phyloP scores from a whole-genome alignment of 306 rosid genomes.

The Astragalus glycyphyllos region DNA sequence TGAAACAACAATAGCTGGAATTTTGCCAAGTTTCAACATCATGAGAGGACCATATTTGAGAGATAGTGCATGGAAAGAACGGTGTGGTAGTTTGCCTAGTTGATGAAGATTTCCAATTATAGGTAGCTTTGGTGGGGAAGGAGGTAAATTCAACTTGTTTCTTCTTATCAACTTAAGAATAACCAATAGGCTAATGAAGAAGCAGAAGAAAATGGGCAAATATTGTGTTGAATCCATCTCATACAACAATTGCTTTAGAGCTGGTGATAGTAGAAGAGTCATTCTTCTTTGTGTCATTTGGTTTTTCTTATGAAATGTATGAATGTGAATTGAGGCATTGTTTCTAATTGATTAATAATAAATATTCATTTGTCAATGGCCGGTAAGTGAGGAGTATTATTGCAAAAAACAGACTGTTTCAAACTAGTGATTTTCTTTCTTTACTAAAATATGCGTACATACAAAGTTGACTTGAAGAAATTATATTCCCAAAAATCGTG shows the following conservation, averaged over 20 bases:
- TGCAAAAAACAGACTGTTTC: background rate
- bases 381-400: no score
- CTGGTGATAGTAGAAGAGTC: background rate
- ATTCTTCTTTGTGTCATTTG: background rate
- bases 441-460: no score
- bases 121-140: conserved; percentile 46
- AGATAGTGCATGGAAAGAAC: conserved; percentile 38
- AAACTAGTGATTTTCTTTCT: background rate
- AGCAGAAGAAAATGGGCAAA: background rate
- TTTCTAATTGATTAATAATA: background rate
- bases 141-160: background rate
- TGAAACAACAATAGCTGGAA: conserved; percentile 43
- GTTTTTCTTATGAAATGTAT: background rate
- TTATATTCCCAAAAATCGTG: no score
- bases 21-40: conserved; percentile 43
- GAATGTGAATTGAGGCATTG: background rate
- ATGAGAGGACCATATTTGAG: conserved; percentile 50
- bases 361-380: background rate
- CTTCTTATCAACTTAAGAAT: conserved; percentile 18
- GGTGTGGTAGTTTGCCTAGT: conserved; percentile 50
- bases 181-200: conserved; percentile 11
- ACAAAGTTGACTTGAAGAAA: no score
- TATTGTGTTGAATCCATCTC: background rate
- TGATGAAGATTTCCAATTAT: conserved; percentile 56
- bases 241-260: background rate